A percentile compares a stretch with the other conserved stretches of the same genome.
These are phyloP conservation scores for Colletotrichum eremochloae DNA, from an alignment of 2,329 filamentous ascomycete species.

Conservation along the genomic window DNA sequence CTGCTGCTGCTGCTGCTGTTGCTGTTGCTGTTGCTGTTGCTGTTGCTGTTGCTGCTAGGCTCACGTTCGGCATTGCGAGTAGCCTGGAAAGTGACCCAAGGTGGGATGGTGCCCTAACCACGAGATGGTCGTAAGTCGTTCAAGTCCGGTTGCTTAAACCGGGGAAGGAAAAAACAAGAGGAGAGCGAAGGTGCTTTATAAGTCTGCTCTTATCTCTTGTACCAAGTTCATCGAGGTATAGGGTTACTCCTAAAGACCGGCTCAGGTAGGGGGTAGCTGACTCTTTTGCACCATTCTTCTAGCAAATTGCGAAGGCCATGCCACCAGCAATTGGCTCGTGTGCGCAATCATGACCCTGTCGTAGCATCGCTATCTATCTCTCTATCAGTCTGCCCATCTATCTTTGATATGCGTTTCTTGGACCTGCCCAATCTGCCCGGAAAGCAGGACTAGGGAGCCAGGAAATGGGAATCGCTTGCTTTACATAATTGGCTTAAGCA, in stretches of 20 bases:
- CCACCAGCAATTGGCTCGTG: slow-evolving; percentile 38
- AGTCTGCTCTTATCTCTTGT: slow-evolving; percentile 39
- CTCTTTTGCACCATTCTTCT: slow-evolving; percentile 35
- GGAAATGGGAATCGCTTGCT: slow-evolving; percentile 4
- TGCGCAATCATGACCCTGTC: slow-evolving; percentile 41
- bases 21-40: no score
- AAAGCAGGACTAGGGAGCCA: neutral
- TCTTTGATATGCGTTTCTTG: slow-evolving; percentile 33
- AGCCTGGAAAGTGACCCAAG: neutral
- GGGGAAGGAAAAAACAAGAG: neutral
- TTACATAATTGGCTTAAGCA: slow-evolving; percentile 15
- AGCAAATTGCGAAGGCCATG: slow-evolving; percentile 40
- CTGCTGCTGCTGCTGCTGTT: neutral
- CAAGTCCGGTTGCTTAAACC: neutral
- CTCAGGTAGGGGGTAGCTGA: slow-evolving; percentile 40
- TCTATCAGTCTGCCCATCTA: slow-evolving; percentile 18
- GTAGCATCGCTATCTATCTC: slow-evolving; percentile 19
- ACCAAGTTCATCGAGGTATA: slow-evolving; percentile 22
- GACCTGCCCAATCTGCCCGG: slow-evolving; percentile 37
- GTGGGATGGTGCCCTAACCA: neutral
- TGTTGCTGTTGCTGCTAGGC: neutral
- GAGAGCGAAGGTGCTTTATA: slow-evolving; percentile 30
- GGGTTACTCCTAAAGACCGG: slow-evolving; percentile 26
- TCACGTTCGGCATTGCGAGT: neutral
- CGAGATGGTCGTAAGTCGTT: neutral